A percentile compares a stretch with the other conserved stretches of the same genome.
Conservation (phyloP, 2,329 filamentous ascomycete genomes). For the Cercospora nicotianae region DNA sequence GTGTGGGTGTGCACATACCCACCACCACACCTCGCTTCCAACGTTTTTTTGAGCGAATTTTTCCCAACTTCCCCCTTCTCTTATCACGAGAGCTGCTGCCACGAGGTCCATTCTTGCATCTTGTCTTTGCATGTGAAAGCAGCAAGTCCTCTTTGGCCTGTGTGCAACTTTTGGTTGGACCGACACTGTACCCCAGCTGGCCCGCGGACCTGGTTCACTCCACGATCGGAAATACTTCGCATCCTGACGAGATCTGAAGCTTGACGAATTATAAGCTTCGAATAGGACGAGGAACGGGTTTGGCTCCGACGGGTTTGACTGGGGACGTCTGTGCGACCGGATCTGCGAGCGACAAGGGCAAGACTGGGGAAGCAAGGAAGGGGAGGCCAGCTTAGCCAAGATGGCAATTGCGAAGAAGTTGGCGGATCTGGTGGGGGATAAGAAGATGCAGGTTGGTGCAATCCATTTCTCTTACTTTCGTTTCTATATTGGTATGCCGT, state of each 20-base stretch:
- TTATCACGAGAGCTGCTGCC: background rate
- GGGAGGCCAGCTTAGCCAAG: background rate
- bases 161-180: no score
- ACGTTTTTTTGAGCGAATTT: background rate
- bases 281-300: background rate
- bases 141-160: no score
- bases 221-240: background rate
- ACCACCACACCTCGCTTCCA: background rate
- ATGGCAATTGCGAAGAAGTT: background rate
- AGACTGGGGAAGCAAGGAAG: background rate
- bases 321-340: background rate
- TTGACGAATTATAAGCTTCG: background rate
- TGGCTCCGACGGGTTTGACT: no score
- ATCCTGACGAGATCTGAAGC: background rate
- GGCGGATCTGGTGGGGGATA: conserved; percentile 21
- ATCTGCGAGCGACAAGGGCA: background rate
- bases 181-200: background rate
- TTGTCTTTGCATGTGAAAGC: no score
- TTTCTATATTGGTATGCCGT: no score
- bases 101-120: no score
- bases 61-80: background rate
- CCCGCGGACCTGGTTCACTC: background rate
- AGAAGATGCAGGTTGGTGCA: conserved; percentile 26
- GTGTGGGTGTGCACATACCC: background rate
- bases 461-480: background rate